A percentile compares a stretch with the other conserved stretches of the same genome.
phyloP scores from a whole-genome alignment of 1,284 basidiomycete species.

The Nidula niveotomentosa region DNA sequence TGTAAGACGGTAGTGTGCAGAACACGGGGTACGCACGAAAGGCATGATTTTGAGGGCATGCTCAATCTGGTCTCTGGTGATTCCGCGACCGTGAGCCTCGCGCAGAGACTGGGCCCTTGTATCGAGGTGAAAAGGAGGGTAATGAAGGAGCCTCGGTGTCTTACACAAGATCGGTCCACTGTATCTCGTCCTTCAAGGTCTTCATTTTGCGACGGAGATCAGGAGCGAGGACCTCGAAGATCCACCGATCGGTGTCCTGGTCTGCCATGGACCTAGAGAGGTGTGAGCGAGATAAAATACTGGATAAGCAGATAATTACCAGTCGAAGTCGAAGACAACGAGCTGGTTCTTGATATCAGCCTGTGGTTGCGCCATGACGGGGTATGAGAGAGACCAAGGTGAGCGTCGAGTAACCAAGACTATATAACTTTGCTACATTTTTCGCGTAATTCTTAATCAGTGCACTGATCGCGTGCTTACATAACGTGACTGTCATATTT shows the following conservation, averaged over 20 bases:
- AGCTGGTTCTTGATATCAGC: slow-evolving; percentile 56
- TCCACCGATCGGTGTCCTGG: slow-evolving; percentile 96
- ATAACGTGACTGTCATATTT: slow-evolving; percentile 8
- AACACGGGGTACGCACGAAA: slow-evolving; percentile 59
- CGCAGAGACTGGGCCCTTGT: slow-evolving; percentile 72
- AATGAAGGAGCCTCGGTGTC: slow-evolving; percentile 19
- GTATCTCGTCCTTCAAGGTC: slow-evolving; percentile 61
- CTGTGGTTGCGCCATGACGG: no score
- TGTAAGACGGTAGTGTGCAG: slow-evolving; percentile 1
- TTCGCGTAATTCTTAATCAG: no score
- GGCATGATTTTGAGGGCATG: slow-evolving; percentile 81
- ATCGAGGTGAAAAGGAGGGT: slow-evolving; percentile 8
- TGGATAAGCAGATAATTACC: slow-evolving; percentile 49
- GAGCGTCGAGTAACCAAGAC: no score
- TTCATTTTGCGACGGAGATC: slow-evolving; percentile 86
- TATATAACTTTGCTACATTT: no score
- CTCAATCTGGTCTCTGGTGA: slow-evolving; percentile 76
- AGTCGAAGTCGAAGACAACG: slow-evolving; percentile 97
- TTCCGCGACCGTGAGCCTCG: slow-evolving; percentile 70
- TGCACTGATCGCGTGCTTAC: slow-evolving; percentile 10
- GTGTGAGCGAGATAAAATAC: neutral
- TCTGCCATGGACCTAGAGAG: slow-evolving; percentile 79
- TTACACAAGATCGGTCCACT: slow-evolving; percentile 97
- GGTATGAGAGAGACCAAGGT: no score
- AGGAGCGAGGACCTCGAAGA: slow-evolving; percentile 90